These are phyloP conservation scores for Kodamaea plutei DNA, from an alignment of 1,139 yeast species.

Conservation along the genomic window DNA sequence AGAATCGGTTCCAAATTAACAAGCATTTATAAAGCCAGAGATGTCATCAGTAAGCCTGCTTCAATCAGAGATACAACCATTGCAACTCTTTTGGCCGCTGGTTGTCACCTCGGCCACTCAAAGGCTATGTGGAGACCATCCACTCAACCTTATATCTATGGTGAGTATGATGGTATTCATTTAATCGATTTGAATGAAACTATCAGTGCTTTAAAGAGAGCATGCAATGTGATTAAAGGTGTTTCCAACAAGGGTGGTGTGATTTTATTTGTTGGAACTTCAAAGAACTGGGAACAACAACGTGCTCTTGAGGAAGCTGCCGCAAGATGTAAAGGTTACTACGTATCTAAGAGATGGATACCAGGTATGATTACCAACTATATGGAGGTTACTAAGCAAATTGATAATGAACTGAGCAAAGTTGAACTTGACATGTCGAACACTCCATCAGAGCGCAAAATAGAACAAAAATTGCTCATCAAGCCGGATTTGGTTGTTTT, in stretches of 20 bases:
- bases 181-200: slow-evolving; percentile 88
- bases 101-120: slow-evolving; percentile 92
- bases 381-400: slow-evolving; percentile 69
- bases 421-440: slow-evolving; percentile 40
- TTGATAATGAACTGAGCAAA: slow-evolving; percentile 54
- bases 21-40: slow-evolving; percentile 66
- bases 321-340: slow-evolving; percentile 69
- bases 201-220: slow-evolving; percentile 66
- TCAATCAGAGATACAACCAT: slow-evolving; percentile 56
- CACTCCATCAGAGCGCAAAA: slow-evolving; percentile 51
- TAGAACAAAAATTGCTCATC: slow-evolving; percentile 48
- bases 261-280: slow-evolving; percentile 79
- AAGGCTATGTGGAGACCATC: slow-evolving; percentile 76
- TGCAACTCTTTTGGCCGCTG: slow-evolving; percentile 78
- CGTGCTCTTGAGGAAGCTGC: slow-evolving; percentile 80
- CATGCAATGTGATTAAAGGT: slow-evolving; percentile 74
- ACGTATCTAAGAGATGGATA: slow-evolving; percentile 83
- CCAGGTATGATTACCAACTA: slow-evolving; percentile 94
- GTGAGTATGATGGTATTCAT: slow-evolving; percentile 84
- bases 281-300: slow-evolving; percentile 63
- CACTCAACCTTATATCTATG: slow-evolving; percentile 83
- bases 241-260: slow-evolving; percentile 83
- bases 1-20: slow-evolving; percentile 63
- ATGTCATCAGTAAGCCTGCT: slow-evolving; percentile 59
- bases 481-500: slow-evolving; percentile 88